Conservation (phyloP, 331 rosid genomes). For the Malus hybrid region DNA sequence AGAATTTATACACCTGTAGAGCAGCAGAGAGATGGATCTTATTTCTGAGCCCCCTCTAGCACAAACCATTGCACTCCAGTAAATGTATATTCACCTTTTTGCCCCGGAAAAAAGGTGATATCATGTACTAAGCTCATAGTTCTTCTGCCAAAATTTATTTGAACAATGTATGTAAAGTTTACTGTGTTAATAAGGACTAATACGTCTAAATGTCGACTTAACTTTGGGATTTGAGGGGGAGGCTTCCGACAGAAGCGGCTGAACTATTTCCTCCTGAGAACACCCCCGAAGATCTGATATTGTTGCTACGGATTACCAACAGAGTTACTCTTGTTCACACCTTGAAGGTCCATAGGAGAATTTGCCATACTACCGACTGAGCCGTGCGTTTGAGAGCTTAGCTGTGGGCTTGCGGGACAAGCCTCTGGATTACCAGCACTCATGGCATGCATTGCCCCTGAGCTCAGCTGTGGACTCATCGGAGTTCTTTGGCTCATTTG, state of each 20-base stretch:
- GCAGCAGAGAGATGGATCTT: too few species aligned
- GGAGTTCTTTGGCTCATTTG: slow-evolving; percentile 93
- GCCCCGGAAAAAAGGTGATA: too few species aligned
- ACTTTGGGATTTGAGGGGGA: neutral
- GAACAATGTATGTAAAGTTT: too few species aligned
- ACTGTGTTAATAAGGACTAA: too few species aligned
- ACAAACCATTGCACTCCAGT: too few species aligned
- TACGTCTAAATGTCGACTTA: too few species aligned
- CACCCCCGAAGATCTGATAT: neutral
- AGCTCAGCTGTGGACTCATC: slow-evolving; percentile 91
- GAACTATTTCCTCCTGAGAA: neutral
- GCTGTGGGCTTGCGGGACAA: slow-evolving; percentile 95
- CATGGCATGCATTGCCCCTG: slow-evolving; percentile 79
- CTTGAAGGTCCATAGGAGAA: slow-evolving; percentile 94
- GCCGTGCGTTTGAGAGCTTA: slow-evolving; percentile 90
- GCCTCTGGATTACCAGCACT: slow-evolving; percentile 85
- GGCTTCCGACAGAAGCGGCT: neutral
- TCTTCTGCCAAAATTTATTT: too few species aligned
- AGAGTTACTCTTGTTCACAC: slow-evolving; percentile 76
- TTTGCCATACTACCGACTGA: slow-evolving; percentile 70
- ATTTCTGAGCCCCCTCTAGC: too few species aligned
- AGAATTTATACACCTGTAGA: too few species aligned
- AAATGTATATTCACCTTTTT: too few species aligned
- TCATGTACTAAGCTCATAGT: too few species aligned
- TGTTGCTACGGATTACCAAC: slow-evolving; percentile 43